phyloP scores from a whole-genome alignment of 768 basidiomycete genomes.

The Strobilomyces confusus region DNA sequence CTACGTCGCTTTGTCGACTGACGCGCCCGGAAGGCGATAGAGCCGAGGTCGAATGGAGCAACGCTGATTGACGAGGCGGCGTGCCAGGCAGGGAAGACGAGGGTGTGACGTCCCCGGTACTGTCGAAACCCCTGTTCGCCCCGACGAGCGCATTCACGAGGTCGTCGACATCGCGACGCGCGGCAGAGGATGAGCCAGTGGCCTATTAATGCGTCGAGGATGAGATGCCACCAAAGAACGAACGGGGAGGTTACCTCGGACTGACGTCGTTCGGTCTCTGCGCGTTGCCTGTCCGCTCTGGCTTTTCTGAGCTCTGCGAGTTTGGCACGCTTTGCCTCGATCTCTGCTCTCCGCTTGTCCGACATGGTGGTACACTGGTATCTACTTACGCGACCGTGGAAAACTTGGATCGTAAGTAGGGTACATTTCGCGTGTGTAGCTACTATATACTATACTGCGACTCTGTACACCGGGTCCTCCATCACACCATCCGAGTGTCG shows the following conservation, averaged over 20 bases:
- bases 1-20: slow-evolving; percentile 68
- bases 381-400: slow-evolving; percentile 15
- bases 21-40: slow-evolving; percentile 53
- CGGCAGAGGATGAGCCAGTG: slow-evolving; percentile 37
- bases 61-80: slow-evolving; percentile 44
- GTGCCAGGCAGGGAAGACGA: slow-evolving; percentile 70
- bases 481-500: too few relatives aligned
- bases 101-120: slow-evolving; percentile 60
- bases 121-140: slow-evolving; percentile 49
- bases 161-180: slow-evolving; percentile 63
- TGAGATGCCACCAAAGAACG: not conserved
- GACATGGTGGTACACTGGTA: slow-evolving; percentile 42
- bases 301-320: slow-evolving; percentile 76
- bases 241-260: slow-evolving; percentile 17
- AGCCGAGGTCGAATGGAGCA: slow-evolving; percentile 35
- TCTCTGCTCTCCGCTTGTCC: slow-evolving; percentile 75
- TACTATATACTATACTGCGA: too few relatives aligned
- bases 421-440: not conserved
- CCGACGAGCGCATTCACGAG: slow-evolving; percentile 57
- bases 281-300: slow-evolving; percentile 55
- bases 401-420: not conserved
- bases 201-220: slow-evolving; percentile 23
- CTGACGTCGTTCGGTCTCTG: slow-evolving; percentile 40
- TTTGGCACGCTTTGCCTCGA: slow-evolving; percentile 89
- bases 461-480: too few relatives aligned